These are phyloP conservation scores for Hypoxylon sp. DNA, from an alignment of 2,329 filamentous ascomycete species.

Conservation along the genomic window DNA sequence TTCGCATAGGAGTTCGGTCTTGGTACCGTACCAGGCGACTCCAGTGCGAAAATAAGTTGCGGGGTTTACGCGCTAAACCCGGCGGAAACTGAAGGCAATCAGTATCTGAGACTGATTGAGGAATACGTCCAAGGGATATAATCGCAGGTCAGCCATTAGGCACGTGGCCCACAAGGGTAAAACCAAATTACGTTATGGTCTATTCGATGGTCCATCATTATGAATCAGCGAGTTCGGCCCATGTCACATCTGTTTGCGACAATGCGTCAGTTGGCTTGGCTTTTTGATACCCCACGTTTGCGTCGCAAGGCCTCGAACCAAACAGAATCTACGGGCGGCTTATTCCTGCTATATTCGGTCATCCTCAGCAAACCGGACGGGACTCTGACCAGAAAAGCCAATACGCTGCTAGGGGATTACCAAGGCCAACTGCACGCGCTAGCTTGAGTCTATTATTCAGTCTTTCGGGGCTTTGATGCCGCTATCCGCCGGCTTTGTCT, in stretches of 20 bases:
- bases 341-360: conserved; percentile 39
- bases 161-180: conserved; percentile 18
- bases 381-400: conserved; percentile 13
- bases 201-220: conserved; percentile 25
- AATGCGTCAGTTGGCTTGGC: conserved; percentile 28
- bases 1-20: conserved; percentile 12
- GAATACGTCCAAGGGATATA: conserved; percentile 16
- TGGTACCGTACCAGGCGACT: conserved; percentile 14
- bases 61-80: conserved; percentile 11
- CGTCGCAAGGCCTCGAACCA: conserved; percentile 32
- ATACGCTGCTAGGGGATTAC: conserved; percentile 22
- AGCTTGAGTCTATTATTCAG: conserved; percentile 31
- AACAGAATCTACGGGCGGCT: conserved; percentile 26
- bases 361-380: conserved; percentile 26
- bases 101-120: not conserved
- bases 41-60: conserved; percentile 7
- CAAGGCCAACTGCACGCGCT: conserved; percentile 36
- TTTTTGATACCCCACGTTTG: conserved; percentile 36
- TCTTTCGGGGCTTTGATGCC: conserved; percentile 32
- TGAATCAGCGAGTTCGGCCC: conserved; percentile 37
- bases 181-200: conserved; percentile 38
- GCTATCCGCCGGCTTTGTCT: conserved; percentile 34
- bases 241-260: conserved; percentile 27
- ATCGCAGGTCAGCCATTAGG: conserved; percentile 13
- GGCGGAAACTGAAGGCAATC: conserved; percentile 11